Base-by-base conservation (phyloP, 2,329 filamentous ascomycete genomes). In the Diaporthe ilicicola region DNA sequence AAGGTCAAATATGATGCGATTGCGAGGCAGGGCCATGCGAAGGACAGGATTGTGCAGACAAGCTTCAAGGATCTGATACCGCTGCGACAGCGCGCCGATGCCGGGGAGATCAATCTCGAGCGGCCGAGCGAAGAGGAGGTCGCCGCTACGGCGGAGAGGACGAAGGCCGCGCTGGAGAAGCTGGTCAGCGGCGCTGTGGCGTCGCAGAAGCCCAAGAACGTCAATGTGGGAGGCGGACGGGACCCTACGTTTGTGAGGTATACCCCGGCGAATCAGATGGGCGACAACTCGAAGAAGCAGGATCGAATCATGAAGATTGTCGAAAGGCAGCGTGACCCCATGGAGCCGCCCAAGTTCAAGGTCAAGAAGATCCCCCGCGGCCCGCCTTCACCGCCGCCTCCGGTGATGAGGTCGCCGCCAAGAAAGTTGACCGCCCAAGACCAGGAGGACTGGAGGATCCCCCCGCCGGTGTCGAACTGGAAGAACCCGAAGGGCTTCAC, bases 401-500 rank as follows among this genome's bases (percentile, higher is more conserved):
- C 96, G 2, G 90, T 99, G 61, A 94, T 99, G 90, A 95, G 97
- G 81, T 97, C 94, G 3, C 96, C 96, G 17, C 95, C 96, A 0
- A 88, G 96, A 73, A 99, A 98, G 79, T 87, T 99, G 73, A 99
- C 96, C 1, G 96, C 95, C 7, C 95, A 97, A 80, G 96, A 99
- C 76, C 95, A 98, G 81, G 96, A 98, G 81, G 94, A 93, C 71
- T 99, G 96, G 96, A 94, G 39, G 37, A 53, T 87, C 55, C 87
- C 87, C 0, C 94, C 95, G 2, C 93, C 95, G 0, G 92, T 99
- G 2, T 97, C 94, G 24, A 98, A 98, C 81, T 99, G 96, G 96
- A 99, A 99, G 88, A 99, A 99, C 81, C 94, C 95, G 1, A 98
- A 98, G 84, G 96, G 96, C 77, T 99, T 97, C 79, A 99, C 96